Conservation (phyloP, 1,284 basidiomycete genomes). For the Rhizopogon parksii region DNA sequence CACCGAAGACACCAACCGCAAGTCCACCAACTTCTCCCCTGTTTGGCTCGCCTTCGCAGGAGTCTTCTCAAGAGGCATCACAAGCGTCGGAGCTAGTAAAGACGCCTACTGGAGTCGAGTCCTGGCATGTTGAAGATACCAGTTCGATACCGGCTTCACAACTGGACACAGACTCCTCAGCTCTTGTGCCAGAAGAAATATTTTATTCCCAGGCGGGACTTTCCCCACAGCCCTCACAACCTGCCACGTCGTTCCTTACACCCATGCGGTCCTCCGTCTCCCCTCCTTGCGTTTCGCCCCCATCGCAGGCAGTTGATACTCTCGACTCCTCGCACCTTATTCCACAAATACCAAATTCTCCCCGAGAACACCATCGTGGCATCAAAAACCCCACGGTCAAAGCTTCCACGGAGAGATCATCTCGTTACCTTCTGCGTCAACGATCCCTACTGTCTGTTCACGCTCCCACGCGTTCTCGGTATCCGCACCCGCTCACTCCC, state of each 20-base stretch:
- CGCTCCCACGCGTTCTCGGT: conserved; percentile 13
- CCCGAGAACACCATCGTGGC: conserved; percentile 11
- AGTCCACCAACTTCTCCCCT: conserved; percentile 21
- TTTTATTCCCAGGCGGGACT: conserved; percentile 33
- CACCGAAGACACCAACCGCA: conserved; percentile 9
- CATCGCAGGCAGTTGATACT: background rate
- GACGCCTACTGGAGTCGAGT: conserved; percentile 51
- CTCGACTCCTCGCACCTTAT: background rate
- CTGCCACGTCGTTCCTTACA: conserved; percentile 1
- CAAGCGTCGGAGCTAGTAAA: conserved; percentile 40
- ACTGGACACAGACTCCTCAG: conserved; percentile 31
- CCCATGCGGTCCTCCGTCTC: conserved; percentile 8
- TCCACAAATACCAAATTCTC: background rate
- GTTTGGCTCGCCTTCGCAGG: conserved; percentile 18
- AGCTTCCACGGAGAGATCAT: background rate
- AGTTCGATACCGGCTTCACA: conserved; percentile 33
- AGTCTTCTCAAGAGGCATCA: conserved; percentile 27
- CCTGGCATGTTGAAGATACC: conserved; percentile 33
- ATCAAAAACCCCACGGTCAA: background rate
- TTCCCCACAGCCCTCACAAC: conserved; percentile 22
- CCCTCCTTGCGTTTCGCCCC: background rate
- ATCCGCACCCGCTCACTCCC: conserved; percentile 8
- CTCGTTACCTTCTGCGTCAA: conserved; percentile 26
- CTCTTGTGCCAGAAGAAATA: conserved; percentile 21
- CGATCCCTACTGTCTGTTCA: conserved; percentile 18